A percentile compares a stretch with the other conserved stretches of the same genome.
phyloP scores from a whole-genome alignment of 768 basidiomycete species.

The Paxillus ammoniavirescens region DNA sequence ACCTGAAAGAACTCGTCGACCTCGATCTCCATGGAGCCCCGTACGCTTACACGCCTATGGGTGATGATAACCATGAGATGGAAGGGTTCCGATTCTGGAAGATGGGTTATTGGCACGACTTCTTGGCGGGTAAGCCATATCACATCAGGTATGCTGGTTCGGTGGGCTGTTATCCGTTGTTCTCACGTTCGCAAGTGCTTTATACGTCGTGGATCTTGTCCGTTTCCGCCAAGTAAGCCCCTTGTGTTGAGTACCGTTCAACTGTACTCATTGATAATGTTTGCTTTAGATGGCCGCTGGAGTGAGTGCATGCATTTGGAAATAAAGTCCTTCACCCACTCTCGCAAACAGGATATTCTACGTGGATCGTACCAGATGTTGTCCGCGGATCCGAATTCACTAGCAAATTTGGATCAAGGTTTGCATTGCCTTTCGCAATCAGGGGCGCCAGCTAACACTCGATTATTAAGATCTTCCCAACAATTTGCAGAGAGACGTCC shows the following conservation, averaged over 20 bases:
- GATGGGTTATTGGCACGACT: slow-evolving; percentile 92
- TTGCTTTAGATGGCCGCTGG: slow-evolving; percentile 52
- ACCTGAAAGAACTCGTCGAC: slow-evolving; percentile 92
- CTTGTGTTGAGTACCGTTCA: not conserved
- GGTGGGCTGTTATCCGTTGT: not conserved
- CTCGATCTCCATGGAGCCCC: slow-evolving; percentile 90
- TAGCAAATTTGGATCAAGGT: slow-evolving; percentile 96
- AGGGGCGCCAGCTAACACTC: not conserved
- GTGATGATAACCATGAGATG: slow-evolving; percentile 91
- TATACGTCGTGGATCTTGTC: slow-evolving; percentile 95
- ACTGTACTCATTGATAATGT: not conserved
- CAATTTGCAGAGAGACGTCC: slow-evolving; percentile 87
- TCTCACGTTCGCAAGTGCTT: slow-evolving; percentile 54
- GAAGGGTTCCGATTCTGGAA: slow-evolving; percentile 99
- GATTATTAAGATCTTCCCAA: slow-evolving; percentile 80
- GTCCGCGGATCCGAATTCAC: slow-evolving; percentile 90
- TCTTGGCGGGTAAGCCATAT: slow-evolving; percentile 80
- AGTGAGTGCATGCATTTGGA: slow-evolving; percentile 31
- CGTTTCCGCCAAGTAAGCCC: slow-evolving; percentile 80
- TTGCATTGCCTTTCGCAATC: not conserved
- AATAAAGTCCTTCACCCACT: not conserved
- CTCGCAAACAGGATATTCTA: slow-evolving; percentile 64
- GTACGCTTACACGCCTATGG: slow-evolving; percentile 98
- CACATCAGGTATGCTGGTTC: slow-evolving; percentile 77
- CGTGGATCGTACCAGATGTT: slow-evolving; percentile 91